Evolutionary conservation across 495 filamentous ascomycete species (phyloP).

Genomic region (Hamigera avellanea): DNA sequence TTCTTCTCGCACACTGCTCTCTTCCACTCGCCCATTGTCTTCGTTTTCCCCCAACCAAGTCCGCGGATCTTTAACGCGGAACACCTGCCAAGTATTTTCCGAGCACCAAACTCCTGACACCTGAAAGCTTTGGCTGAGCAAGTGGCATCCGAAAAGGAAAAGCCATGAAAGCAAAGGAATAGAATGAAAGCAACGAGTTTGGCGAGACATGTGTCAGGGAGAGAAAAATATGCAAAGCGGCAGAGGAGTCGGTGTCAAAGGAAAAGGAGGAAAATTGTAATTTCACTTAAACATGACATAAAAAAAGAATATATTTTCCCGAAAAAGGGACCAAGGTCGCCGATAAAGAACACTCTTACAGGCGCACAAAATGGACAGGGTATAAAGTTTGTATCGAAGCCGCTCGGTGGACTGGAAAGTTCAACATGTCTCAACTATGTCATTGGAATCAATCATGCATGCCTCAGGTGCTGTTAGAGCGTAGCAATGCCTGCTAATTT

Average conservation of each 20-base stretch:
- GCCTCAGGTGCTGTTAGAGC: constrained; percentile 3
- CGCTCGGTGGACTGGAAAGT: constrained; percentile 8
- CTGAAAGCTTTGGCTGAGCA: not conserved
- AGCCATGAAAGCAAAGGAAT: not conserved
- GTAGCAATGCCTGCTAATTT: not conserved
- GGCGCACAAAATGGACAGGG: constrained; percentile 12
- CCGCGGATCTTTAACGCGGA: not conserved
- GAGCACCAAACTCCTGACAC: not conserved
- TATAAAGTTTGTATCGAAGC: constrained; percentile 17
- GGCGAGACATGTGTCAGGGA: too few relatives aligned
- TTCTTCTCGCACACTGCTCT: too few relatives aligned
- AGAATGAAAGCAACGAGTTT: too few relatives aligned
- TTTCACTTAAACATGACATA: too few relatives aligned
- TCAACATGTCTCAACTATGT: too few relatives aligned
- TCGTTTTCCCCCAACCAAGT: too few relatives aligned
- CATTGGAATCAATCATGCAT: too few relatives aligned
- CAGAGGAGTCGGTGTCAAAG: too few relatives aligned
- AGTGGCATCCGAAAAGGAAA: not conserved
- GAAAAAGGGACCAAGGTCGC: constrained; percentile 5
- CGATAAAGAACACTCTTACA: constrained; percentile 13
- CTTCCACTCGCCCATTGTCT: too few relatives aligned
- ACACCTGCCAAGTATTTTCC: not conserved
- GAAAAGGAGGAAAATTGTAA: too few relatives aligned
- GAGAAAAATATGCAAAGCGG: too few relatives aligned
- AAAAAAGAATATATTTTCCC: not conserved